Base-by-base conservation (phyloP, 805 yeast species). In the Candida glaebosa region DNA sequence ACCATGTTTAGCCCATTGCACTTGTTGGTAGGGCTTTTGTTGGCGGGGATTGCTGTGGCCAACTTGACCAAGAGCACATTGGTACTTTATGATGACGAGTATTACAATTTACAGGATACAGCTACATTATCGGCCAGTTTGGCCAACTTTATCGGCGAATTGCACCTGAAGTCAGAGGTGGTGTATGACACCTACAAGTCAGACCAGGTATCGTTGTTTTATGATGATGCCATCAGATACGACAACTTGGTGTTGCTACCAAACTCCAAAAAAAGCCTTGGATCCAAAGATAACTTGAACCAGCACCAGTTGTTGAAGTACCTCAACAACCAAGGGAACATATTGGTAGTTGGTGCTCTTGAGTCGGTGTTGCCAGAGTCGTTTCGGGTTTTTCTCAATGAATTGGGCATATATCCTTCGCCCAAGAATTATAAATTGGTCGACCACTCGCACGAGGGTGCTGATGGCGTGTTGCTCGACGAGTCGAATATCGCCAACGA, bases 331-430 rank as follows among this genome's bases (percentile, higher is more conserved):
- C 87, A 91, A 36, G 96, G 96, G 46, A 85, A 89, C 57, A 58
- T 93, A 6, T 54, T 93, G 14, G 76, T 82, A 10, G 68, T 87
- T 10, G 87, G 84, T 18, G 76, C 82, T 15, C 44, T 47, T 7
- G 31, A 50, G 20, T 41, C 56, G 3, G 54, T 58, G 3, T 49
- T 61, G 38, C 73, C 73, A 4, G 73, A 68, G 14, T 62, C 57
- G 17, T 63, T 84, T 25, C 78, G 87, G 45, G 66, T 75, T 2
- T 82, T 84, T 53, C 74, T 87, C 49, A 78, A 81, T 53, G 88
- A 90, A 58, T 64, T 90, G 49, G 99, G 96, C 24, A 81, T 93
- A 39, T 78, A 71, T 53, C 86, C 96, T 43, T 76, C 93, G 37
- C 95, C 96, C 44, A 84, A 79, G 56, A 82, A 79, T 38, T 81